Evolutionary conservation across 768 basidiomycete species (phyloP).

Genomic region (Hortiboletus campestris): DNA sequence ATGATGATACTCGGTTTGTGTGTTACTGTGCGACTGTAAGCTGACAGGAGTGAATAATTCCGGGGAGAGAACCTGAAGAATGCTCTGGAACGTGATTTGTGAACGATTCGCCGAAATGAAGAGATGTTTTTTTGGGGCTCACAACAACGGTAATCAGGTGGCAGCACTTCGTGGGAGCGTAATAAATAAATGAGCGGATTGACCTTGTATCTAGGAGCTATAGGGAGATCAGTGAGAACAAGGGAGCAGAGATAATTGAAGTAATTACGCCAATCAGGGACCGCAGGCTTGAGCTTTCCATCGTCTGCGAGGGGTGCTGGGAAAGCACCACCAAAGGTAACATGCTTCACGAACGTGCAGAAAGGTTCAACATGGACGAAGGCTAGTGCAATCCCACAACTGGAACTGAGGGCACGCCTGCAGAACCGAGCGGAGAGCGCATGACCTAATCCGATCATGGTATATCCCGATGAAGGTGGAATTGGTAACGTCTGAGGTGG

Average conservation of each 20-base stretch:
- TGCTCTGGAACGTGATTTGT: slow-evolving; percentile 39
- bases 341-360: slow-evolving; percentile 31
- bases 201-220: slow-evolving; percentile 18
- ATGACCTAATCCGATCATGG: not conserved
- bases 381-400: slow-evolving; percentile 60
- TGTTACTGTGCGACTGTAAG: slow-evolving; percentile 38
- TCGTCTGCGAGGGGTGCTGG: slow-evolving; percentile 26
- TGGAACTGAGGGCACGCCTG: slow-evolving; percentile 50
- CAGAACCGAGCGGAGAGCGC: not conserved
- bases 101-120: not conserved
- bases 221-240: slow-evolving; percentile 1
- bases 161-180: slow-evolving; percentile 44
- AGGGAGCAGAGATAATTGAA: not conserved
- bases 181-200: slow-evolving; percentile 41
- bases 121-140: slow-evolving; percentile 25
- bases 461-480: slow-evolving; percentile 47
- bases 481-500: slow-evolving; percentile 35
- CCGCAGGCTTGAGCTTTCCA: slow-evolving; percentile 32
- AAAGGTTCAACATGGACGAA: slow-evolving; percentile 49
- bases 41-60: slow-evolving; percentile 39
- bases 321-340: slow-evolving; percentile 42
- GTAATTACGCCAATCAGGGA: slow-evolving; percentile 33
- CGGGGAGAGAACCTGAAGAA: slow-evolving; percentile 55
- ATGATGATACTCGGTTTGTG: slow-evolving; percentile 35
- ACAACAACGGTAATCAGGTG: slow-evolving; percentile 58